A percentile compares a stretch with the other conserved stretches of the same genome.
Conservation (phyloP, 2,329 filamentous ascomycete genomes). For the Alternaria burnsii region DNA sequence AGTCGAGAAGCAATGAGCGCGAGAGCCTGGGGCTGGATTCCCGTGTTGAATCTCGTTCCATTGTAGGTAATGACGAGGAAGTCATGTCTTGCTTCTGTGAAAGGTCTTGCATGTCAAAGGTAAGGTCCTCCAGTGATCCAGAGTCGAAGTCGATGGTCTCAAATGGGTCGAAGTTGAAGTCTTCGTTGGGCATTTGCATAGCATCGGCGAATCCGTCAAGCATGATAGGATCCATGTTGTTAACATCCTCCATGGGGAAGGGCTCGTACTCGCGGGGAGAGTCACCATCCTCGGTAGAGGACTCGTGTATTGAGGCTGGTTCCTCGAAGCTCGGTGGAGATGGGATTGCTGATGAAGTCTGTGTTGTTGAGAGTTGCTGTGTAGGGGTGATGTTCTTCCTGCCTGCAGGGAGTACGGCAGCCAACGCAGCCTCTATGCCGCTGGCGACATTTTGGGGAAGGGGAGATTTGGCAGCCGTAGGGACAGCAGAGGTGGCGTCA, state of each 20-base stretch:
- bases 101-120: slow-evolving; percentile 31
- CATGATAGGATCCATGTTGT: slow-evolving; percentile 32
- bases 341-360: slow-evolving; percentile 27
- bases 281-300: slow-evolving; percentile 37
- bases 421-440: slow-evolving; percentile 45
- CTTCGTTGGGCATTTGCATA: slow-evolving; percentile 32
- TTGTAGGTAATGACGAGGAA: slow-evolving; percentile 18
- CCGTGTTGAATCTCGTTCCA: slow-evolving; percentile 25
- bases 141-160: slow-evolving; percentile 41
- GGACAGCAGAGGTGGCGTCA: slow-evolving; percentile 15
- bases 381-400: slow-evolving; percentile 32
- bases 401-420: slow-evolving; percentile 45
- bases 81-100: slow-evolving; percentile 30
- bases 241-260: slow-evolving; percentile 37
- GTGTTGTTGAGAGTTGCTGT: slow-evolving; percentile 21
- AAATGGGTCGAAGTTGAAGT: slow-evolving; percentile 38
- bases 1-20: slow-evolving; percentile 51
- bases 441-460: slow-evolving; percentile 44
- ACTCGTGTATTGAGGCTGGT: slow-evolving; percentile 26
- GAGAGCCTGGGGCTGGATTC: slow-evolving; percentile 44
- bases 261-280: slow-evolving; percentile 37
- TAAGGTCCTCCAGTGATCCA: slow-evolving; percentile 28
- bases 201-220: slow-evolving; percentile 37
- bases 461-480: slow-evolving; percentile 18
- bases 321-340: slow-evolving; percentile 35